Conservation (phyloP, 169 alveolate species). For the Besnoitia besnoiti region DNA sequence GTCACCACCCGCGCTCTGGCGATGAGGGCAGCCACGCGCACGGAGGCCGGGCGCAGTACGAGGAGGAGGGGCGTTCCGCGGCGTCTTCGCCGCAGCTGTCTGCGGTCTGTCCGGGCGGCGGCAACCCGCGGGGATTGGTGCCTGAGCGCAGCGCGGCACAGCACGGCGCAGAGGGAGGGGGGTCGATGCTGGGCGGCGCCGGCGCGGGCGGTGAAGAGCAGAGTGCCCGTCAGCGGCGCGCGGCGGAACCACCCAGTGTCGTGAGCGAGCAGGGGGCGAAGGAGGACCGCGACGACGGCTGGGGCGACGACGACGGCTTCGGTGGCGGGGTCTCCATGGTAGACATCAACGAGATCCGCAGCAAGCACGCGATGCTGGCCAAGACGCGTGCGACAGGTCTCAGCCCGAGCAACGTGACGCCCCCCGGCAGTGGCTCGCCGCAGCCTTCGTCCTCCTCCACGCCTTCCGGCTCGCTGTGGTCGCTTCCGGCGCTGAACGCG, state of each 20-base stretch:
- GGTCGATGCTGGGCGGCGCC: too few species aligned
- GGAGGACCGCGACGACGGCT: slow-evolving; percentile 8
- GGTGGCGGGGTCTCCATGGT: slow-evolving; percentile 42
- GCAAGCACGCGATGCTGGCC: neutral
- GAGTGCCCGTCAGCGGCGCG: neutral
- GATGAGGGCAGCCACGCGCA: neutral
- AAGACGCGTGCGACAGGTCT: neutral
- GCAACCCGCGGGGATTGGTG: too few species aligned
- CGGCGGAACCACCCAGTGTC: neutral
- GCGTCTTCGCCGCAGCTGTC: too few species aligned
- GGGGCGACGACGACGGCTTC: slow-evolving; percentile 38
- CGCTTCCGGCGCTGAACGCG: neutral
- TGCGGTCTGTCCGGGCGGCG: too few species aligned
- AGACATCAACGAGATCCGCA: slow-evolving; percentile 15
- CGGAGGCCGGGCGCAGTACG: neutral
- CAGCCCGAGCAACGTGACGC: too few species aligned
- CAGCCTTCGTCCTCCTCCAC: neutral
- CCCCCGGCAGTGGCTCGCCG: too few species aligned
- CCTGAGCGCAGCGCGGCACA: neutral
- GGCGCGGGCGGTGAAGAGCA: neutral
- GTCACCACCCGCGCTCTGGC: too few species aligned
- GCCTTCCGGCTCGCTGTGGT: neutral
- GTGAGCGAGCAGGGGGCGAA: neutral
- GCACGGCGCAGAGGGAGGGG: neutral
- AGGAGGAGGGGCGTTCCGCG: neutral